Conservation (phyloP, 441 rosid species). For the Rhodomyrtus psidioides region DNA sequence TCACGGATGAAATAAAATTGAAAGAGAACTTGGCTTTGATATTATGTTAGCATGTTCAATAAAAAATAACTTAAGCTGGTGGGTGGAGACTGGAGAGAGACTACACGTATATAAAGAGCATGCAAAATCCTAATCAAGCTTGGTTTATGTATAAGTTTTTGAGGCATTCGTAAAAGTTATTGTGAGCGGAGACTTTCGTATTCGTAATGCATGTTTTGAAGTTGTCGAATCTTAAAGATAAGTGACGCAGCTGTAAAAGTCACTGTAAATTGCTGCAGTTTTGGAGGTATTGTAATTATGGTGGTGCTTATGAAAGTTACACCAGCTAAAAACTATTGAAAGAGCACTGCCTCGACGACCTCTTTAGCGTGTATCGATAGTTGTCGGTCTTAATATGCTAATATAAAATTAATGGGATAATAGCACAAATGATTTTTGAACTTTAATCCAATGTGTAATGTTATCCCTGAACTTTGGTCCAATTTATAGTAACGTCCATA, state of each 20-base stretch:
- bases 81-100: accelerated
- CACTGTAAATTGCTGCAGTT: background rate
- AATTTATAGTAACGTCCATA: background rate
- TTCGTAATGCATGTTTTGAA: background rate
- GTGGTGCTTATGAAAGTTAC: background rate
- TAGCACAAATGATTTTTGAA: background rate
- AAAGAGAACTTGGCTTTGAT: background rate
- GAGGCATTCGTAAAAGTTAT: background rate
- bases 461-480: background rate
- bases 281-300: background rate
- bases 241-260: background rate
- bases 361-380: background rate
- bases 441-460: background rate
- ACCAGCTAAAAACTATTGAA: background rate
- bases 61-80: background rate
- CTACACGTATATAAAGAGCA: background rate
- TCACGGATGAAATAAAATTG: background rate
- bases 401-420: background rate
- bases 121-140: background rate
- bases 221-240: background rate
- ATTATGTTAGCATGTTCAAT: background rate
- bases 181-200: too few relatives aligned
- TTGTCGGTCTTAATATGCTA: background rate
- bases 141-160: background rate
- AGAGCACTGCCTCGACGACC: background rate